phyloP scores from a whole-genome alignment of 768 basidiomycete genomes.

The Kwoniella dejecticola region DNA sequence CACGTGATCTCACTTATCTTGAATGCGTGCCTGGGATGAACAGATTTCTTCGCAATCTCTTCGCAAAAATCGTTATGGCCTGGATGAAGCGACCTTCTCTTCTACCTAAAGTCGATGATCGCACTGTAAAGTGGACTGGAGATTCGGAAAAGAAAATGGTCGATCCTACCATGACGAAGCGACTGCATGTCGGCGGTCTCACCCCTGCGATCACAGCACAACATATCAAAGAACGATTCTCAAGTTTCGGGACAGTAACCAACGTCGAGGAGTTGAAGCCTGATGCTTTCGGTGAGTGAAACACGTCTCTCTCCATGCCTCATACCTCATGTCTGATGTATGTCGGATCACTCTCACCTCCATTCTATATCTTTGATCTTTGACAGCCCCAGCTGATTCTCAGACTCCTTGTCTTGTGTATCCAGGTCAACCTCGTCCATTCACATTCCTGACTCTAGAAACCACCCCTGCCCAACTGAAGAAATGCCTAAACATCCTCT shows the following conservation, averaged over 20 bases:
- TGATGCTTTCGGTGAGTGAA: constrained; percentile 40
- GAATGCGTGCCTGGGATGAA: not conserved
- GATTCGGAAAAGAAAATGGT: constrained; percentile 3
- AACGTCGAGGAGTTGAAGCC: constrained; percentile 34
- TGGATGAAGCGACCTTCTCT: no score
- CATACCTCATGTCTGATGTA: not conserved
- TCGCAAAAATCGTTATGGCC: no score
- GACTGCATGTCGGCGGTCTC: constrained; percentile 45
- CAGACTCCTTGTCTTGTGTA: no score
- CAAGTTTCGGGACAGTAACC: constrained; percentile 39
- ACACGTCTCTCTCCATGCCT: not conserved
- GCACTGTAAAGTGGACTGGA: no score
- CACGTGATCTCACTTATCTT: constrained; percentile 9
- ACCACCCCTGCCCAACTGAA: constrained; percentile 43
- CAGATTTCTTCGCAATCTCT: constrained; percentile 12
- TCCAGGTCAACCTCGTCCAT: constrained; percentile 43
- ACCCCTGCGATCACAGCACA: constrained; percentile 41
- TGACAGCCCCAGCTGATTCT: no score
- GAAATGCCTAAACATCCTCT: constrained; percentile 52
- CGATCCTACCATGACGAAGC: constrained; percentile 31
- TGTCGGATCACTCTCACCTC: no score
- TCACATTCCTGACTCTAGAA: constrained; percentile 43
- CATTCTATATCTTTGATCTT: no score
- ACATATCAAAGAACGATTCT: constrained; percentile 47
- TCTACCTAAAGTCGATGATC: no score